Conservation (phyloP, 2,329 filamentous ascomycete genomes). For the Penicillium sp. region DNA sequence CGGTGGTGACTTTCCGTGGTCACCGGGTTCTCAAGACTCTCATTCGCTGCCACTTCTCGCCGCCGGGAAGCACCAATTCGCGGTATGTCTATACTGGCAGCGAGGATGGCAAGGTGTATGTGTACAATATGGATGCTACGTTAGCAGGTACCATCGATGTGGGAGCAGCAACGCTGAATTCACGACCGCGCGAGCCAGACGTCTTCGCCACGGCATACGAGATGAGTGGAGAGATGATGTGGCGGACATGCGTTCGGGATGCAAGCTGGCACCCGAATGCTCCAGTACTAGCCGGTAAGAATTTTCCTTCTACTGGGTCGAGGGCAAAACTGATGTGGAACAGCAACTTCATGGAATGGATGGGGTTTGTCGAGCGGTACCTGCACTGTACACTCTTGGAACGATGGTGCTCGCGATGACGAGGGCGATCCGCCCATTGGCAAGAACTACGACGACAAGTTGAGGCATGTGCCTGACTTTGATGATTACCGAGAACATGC, state of each 20-base stretch:
- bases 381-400: slow-evolving; percentile 72
- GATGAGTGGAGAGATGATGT: slow-evolving; percentile 51
- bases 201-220: slow-evolving; percentile 53
- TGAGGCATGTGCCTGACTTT: slow-evolving; percentile 47
- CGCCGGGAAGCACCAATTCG: slow-evolving; percentile 75
- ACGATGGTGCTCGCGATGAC: slow-evolving; percentile 58
- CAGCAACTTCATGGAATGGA: slow-evolving; percentile 78
- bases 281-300: slow-evolving; percentile 65
- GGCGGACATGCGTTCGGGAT: slow-evolving; percentile 78
- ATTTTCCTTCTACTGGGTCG: not conserved
- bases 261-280: slow-evolving; percentile 85
- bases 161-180: slow-evolving; percentile 59
- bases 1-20: slow-evolving; percentile 85
- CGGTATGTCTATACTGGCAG: slow-evolving; percentile 91
- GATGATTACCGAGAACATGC: slow-evolving; percentile 31
- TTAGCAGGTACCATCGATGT: slow-evolving; percentile 74
- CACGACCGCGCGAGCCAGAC: slow-evolving; percentile 52
- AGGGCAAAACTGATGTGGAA: slow-evolving; percentile 2
- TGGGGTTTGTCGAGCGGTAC: slow-evolving; percentile 67
- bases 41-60: slow-evolving; percentile 93
- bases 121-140: slow-evolving; percentile 92
- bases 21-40: slow-evolving; percentile 84
- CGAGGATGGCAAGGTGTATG: slow-evolving; percentile 79
- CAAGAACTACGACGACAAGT: slow-evolving; percentile 54
- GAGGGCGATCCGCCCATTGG: slow-evolving; percentile 58